phyloP scores from a whole-genome alignment of 768 basidiomycete genomes.

The Crucibulum laeve region DNA sequence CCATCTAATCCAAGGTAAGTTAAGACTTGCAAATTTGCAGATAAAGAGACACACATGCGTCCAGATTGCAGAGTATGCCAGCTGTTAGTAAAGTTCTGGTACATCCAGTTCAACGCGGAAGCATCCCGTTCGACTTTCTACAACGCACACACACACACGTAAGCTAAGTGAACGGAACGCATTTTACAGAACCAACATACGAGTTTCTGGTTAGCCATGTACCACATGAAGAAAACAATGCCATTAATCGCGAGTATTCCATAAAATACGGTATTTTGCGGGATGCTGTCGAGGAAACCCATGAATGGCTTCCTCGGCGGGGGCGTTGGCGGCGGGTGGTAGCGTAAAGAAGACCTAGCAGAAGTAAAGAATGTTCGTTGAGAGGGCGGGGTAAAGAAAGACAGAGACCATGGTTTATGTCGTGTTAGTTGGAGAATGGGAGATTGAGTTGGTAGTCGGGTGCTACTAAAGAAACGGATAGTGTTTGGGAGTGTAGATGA shows the following conservation, averaged over 20 bases:
- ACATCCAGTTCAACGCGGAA: conserved; percentile 41
- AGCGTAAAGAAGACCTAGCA: conserved; percentile 11
- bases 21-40: conserved; percentile 1
- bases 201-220: conserved; percentile 34
- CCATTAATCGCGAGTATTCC: conserved; percentile 64
- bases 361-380: conserved; percentile 13
- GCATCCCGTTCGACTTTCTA: conserved; percentile 37
- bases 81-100: conserved; percentile 58
- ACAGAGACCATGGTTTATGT: too few relatives aligned
- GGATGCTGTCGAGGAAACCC: conserved; percentile 47
- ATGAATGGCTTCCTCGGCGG: conserved; percentile 13
- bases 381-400: neutral
- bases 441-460: too few relatives aligned
- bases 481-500: too few relatives aligned
- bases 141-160: conserved; percentile 1
- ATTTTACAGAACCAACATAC: conserved; percentile 15
- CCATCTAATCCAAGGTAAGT: conserved; percentile 48
- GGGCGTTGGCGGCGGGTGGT: conserved; percentile 10
- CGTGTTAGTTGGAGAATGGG: neutral
- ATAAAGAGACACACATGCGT: conserved; percentile 47
- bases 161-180: conserved; percentile 4
- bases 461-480: too few relatives aligned
- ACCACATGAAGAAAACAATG: conserved; percentile 59
- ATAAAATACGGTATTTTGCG: conserved; percentile 50
- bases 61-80: conserved; percentile 58